phyloP scores from a whole-genome alignment of 2,329 filamentous ascomycete genomes.

The Tolypocladium nubicola region DNA sequence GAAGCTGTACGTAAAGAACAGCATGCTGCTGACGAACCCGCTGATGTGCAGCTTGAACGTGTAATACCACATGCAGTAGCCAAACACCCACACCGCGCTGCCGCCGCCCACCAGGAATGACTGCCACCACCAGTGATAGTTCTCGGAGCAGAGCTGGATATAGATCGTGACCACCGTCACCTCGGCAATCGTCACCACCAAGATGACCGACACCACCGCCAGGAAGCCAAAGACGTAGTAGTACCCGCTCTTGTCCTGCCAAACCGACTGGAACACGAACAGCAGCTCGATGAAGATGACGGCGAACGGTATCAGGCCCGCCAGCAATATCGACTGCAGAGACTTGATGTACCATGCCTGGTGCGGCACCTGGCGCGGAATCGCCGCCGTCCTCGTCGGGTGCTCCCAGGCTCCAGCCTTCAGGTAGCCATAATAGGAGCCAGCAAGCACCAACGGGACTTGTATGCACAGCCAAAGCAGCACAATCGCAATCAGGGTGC shows the following conservation, averaged over 20 bases:
- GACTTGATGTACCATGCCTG: conserved; percentile 67
- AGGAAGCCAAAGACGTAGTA: conserved; percentile 89
- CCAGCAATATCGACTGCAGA: conserved; percentile 54
- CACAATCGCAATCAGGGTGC: conserved; percentile 62
- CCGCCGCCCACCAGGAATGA: conserved; percentile 71
- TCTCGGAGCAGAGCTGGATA: conserved; percentile 72
- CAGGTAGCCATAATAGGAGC: conserved; percentile 67
- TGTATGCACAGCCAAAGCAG: conserved; percentile 79
- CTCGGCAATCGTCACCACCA: conserved; percentile 69
- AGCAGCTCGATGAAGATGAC: conserved; percentile 82
- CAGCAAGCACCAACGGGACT: conserved; percentile 71
- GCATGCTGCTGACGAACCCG: conserved; percentile 65
- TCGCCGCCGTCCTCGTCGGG: conserved; percentile 64
- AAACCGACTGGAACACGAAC: conserved; percentile 78
- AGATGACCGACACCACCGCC: conserved; percentile 59
- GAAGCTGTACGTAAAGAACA: conserved; percentile 81
- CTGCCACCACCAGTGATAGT: conserved; percentile 91
- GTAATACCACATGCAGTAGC: conserved; percentile 80
- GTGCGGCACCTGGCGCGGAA: conserved; percentile 62
- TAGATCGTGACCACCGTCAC: conserved; percentile 79
- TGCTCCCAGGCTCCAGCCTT: conserved; percentile 63
- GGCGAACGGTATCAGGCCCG: conserved; percentile 72
- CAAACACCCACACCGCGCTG: conserved; percentile 70
- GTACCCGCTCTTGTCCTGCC: conserved; percentile 85
- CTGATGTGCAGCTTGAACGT: conserved; percentile 68